These are phyloP conservation scores for Prunus campanulata DNA, from an alignment of 306 rosid genomes.

Conservation along the genomic window DNA sequence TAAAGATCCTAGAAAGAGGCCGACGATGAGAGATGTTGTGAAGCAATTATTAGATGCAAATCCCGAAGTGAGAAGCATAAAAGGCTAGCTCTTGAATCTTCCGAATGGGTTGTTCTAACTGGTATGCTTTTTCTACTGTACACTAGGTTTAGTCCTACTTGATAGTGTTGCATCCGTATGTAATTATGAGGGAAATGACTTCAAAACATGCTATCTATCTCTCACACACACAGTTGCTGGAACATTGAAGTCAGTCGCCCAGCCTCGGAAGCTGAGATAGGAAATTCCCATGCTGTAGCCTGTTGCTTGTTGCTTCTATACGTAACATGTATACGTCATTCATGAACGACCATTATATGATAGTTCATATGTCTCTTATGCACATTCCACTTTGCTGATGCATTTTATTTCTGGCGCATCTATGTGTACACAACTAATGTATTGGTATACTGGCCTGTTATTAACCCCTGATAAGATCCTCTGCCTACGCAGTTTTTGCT, in stretches of 20 bases:
- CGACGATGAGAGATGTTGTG: constrained; percentile 57
- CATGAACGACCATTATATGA: not conserved
- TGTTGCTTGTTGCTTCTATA: not conserved
- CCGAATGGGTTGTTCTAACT: not conserved
- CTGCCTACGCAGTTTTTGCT: no score
- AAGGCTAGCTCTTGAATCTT: not conserved
- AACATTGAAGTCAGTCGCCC: no score
- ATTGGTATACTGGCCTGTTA: no score
- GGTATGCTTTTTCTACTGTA: not conserved
- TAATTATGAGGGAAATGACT: not conserved
- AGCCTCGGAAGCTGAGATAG: not conserved
- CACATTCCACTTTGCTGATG: no score
- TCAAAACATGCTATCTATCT: not conserved
- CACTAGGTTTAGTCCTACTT: not conserved
- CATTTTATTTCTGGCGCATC: no score
- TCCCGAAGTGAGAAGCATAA: not conserved
- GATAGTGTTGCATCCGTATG: not conserved
- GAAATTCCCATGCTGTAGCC: not conserved
- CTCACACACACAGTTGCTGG: not conserved
- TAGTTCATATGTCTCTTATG: not conserved
- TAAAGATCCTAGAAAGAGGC: constrained; percentile 56
- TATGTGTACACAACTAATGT: no score
- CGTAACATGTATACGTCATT: not conserved
- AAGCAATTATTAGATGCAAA: constrained; percentile 38
- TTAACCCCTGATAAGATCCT: no score